Base-by-base conservation (phyloP, 1,284 basidiomycete species). In the Boletus holoroseus region DNA sequence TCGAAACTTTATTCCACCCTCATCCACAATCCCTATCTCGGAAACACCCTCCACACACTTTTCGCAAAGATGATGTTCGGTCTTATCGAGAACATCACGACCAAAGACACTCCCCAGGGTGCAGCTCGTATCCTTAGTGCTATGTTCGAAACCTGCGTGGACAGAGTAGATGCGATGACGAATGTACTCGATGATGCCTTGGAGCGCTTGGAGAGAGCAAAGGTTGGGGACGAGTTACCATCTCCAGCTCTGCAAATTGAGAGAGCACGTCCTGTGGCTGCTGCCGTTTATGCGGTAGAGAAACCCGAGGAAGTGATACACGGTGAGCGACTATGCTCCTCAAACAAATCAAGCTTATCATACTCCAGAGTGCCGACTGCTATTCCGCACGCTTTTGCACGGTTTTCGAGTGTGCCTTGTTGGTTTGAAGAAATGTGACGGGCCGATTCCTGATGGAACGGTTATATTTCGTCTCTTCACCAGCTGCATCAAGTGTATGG, bases 1-100 rank as follows among this genome's bases (percentile, higher is more conserved):
- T 84, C 95, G 27, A 83, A 89, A 59, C 82, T 92, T 54, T 97
- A 93, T 66, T 88, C 91, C 5, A 85, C 86, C 50, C 84, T 93
- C 61, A 79, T 98, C 42, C 95, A 98, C 70, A 94, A 98, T 64
- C 81, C 91, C 2, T 85, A 88, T 12, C 78, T 95, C 45, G 80
- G 83, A 11, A 86, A 82, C 55, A 85, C 81, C 49, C 83, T 95
- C 34, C 94, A 98, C 66, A 91, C 91, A 13, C 81, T 98, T 71
- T 94, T 91, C 58, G 88, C 89, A 54, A 99, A 98, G 71, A 85
- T 97, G 68, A 84, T 98, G 61, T 89, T 93, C 63, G 92, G 88
- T 56, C 77, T 97, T 31, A 81, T 92, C 47, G 96, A 99, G 57
- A 82, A 85, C 39, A 87, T 96, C 47, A 72, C 87, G 16, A 69